Percentiles rank a stretch among this genome's conserved stretches.
These are phyloP conservation scores for Hordeum marinum DNA, from an alignment of 176 grass and related monocot genomes.

Conservation along the genomic window DNA sequence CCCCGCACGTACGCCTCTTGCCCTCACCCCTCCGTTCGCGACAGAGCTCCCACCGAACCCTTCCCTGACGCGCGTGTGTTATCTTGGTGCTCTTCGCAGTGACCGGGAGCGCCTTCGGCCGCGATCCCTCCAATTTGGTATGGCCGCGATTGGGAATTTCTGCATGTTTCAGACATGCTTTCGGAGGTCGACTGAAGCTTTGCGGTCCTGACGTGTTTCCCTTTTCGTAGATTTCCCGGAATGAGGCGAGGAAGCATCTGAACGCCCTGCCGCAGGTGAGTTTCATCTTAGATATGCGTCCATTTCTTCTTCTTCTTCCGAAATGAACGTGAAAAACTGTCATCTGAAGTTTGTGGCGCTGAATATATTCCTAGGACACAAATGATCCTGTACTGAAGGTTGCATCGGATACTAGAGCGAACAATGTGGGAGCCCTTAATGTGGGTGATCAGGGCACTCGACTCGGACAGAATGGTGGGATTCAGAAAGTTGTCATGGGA, in stretches of 20 bases:
- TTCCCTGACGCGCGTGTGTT: not conserved
- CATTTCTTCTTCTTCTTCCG: not conserved
- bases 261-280: not conserved
- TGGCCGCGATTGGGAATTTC: not conserved
- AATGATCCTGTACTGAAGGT: not conserved
- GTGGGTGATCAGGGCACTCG: not conserved
- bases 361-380: not conserved
- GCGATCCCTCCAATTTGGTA: constrained; percentile 17
- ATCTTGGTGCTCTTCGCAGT: constrained; percentile 9
- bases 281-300: not conserved
- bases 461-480: not conserved
- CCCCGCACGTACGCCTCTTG: constrained; percentile 29
- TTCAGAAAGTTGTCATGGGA: not conserved
- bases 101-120: not conserved
- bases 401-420: not conserved
- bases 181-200: not conserved
- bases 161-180: not conserved
- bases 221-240: not conserved
- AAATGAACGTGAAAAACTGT: not conserved
- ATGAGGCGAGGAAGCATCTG: not conserved
- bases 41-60: not conserved
- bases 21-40: not conserved
- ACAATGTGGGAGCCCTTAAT: not conserved
- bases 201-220: not conserved
- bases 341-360: not conserved